Evolutionary conservation across 257 asterid genomes (phyloP), one percentile per base, ranked within the genome.

Genomic region (Fraxinus pennsylvanica): DNA sequence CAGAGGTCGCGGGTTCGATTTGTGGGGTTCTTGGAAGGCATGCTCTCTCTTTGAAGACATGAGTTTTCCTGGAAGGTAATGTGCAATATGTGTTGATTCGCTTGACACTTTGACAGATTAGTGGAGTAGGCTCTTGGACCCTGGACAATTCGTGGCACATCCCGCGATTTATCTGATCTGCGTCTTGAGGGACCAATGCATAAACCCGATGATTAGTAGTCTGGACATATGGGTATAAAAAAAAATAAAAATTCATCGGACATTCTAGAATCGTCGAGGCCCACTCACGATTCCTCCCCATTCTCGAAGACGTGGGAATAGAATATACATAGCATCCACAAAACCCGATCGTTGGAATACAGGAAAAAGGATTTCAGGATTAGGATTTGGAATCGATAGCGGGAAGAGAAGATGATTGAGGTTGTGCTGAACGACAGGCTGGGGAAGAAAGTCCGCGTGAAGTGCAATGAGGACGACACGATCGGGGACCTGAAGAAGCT

Each of bases 381-480:
- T 45, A 45, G 74, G 66, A 67, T 19, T 65, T 17, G 43, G 47
- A 52, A 33, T 36, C 3, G 50, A 9, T 9, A 52, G 7, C 2
- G 50, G 74, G 27, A 36, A 43, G 57, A 0, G 61, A 77, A 78
- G 54, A 91, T 91, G 97, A 88, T 91, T 8, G 97, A 90, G 90
- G 95, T 91, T 70, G 95, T 90, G 85, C 74, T 90, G 76, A 91
- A 90, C 87, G 97, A 91, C 82, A 93, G 97, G 0, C 77, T 92
- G 74, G 97, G 97, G 81, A 92, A 91, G 96, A 92, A 92, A 88
- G 96, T 92, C 1, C 82, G 97, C 0, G 97, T 92, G 74, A 92
- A 92, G 92, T 91, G 96, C 91, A 92, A 92, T 90, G 97, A 92
- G 3, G 97, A 92, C 52, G 97, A 92, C 85, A 92, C 97, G 6